Evolutionary conservation across 2,329 filamentous ascomycete species (phyloP).

Genomic region (Lomentospora prolificans): DNA sequence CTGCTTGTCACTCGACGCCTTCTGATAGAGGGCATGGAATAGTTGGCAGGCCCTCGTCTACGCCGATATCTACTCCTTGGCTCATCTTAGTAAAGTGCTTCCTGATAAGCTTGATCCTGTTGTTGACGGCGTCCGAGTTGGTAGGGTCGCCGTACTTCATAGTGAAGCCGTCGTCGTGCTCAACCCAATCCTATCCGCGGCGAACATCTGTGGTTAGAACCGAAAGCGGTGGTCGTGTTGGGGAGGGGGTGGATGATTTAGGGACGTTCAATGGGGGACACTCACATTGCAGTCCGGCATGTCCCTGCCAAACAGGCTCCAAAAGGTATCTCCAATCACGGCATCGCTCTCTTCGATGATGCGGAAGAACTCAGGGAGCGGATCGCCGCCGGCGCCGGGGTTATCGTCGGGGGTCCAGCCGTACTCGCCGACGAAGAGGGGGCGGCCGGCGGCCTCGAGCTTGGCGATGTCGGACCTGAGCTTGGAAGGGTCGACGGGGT

Average conservation of each 20-base stretch:
- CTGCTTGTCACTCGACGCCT: background rate
- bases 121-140: constrained; percentile 26
- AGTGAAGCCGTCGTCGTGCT: constrained; percentile 34
- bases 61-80: constrained; percentile 20
- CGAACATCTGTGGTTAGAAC: too few relatives aligned
- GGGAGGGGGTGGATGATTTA: too few relatives aligned
- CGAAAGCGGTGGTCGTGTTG: too few relatives aligned
- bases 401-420: constrained; percentile 26
- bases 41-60: constrained; percentile 24
- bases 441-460: constrained; percentile 9
- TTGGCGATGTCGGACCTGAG: constrained; percentile 17
- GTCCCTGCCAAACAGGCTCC: constrained; percentile 36
- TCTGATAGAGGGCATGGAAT: constrained; percentile 25
- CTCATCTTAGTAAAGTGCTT: constrained; percentile 33
- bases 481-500: constrained; percentile 29
- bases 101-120: constrained; percentile 29
- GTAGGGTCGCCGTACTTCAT: constrained; percentile 33
- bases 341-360: constrained; percentile 27
- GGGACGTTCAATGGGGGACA: too few relatives aligned
- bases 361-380: constrained; percentile 28
- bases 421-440: constrained; percentile 37
- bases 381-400: constrained; percentile 14
- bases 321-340: constrained; percentile 32
- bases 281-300: constrained; percentile 31
- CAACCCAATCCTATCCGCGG: constrained; percentile 23